Base-by-base conservation (phyloP, 352 stramenopile genomes). In the Aphanomyces stellatus region DNA sequence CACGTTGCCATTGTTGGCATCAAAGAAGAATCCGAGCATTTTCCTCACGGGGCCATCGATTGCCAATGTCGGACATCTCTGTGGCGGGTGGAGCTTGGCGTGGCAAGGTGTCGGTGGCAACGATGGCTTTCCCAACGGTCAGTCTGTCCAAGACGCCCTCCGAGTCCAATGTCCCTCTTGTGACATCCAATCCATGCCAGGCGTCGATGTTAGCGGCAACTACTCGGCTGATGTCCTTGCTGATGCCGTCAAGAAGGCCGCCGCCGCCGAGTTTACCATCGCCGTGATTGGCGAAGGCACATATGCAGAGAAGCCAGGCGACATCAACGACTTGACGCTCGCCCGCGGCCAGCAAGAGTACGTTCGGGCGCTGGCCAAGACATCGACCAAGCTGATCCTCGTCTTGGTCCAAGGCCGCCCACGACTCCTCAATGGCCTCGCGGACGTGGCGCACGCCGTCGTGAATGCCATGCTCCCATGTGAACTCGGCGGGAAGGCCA, bases 261-360 rank as follows among this genome's bases (percentile, higher is more conserved):
- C 72, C 2, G 76, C 72, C 35, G 87, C 82, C n/a, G 74, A 88
- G 43, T 90, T 86, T 59, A 90, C 88, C 2, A 56, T 96, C 13
- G 80, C 87, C 2, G 78, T 75, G 13, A 51, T 96, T 7, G 88
- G 88, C 13, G 88, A 96, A 56, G 65, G 34, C 24, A 87, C 80
- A 22, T 95, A 93, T 51, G 77, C 88, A 0, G 88, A 96, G 62
- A 96, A 95, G 43, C 77, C 70, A 19, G 88, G 88, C 1, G 86
- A 96, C 59, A 87, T 96, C 33, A 67, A 75, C 0, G 75, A 79
- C 17, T 72, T 89, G 33, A 72, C 78, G 17, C 70, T 96, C 4
- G 80, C 86, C 0, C 28, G 53, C 17, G 84, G 85, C 7, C 83
- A 95, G 28, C 68, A 76, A 1, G 70, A 65, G 62, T 95, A 93